Evolutionary conservation across 352 stramenopile species (phyloP).

Genomic region (Globisporangium takayamanum): DNA sequence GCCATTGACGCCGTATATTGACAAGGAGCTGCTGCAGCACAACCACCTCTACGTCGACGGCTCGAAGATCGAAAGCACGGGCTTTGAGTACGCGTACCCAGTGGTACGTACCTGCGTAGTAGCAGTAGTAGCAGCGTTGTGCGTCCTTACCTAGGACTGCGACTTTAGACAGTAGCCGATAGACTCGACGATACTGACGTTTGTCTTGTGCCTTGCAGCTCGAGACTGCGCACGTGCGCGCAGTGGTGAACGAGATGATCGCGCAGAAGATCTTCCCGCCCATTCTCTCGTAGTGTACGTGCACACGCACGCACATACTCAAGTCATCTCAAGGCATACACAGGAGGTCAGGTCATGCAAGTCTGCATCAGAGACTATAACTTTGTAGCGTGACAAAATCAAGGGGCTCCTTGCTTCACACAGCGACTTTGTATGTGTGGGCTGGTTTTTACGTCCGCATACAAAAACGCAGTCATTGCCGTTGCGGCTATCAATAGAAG

Average conservation of each 20-base stretch:
- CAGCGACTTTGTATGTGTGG: no score
- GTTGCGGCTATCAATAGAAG: no score
- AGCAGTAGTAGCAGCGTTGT: neutral
- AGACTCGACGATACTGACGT: neutral
- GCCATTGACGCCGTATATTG: constrained; percentile 81
- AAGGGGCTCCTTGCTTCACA: no score
- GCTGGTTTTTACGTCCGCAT: no score
- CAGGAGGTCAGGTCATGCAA: neutral
- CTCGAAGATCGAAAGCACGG: constrained; percentile 69
- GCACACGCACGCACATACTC: neutral
- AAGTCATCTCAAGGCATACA: neutral
- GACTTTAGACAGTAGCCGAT: neutral
- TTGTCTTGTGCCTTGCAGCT: constrained; percentile 24
- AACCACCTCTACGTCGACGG: constrained; percentile 78
- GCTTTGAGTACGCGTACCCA: constrained; percentile 72
- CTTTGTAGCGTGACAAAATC: no score
- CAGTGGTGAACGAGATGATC: constrained; percentile 67
- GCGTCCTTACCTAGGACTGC: neutral
- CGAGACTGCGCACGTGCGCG: constrained; percentile 46
- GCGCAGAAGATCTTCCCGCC: constrained; percentile 77
- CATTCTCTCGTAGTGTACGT: constrained; percentile 35
- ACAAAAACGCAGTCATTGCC: no score
- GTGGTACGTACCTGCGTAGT: constrained; percentile 23
- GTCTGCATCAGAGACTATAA: no score
- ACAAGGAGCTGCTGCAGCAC: constrained; percentile 82